phyloP scores from a whole-genome alignment of 176 grass and related monocot genomes.

The Aegilops sharonensis region DNA sequence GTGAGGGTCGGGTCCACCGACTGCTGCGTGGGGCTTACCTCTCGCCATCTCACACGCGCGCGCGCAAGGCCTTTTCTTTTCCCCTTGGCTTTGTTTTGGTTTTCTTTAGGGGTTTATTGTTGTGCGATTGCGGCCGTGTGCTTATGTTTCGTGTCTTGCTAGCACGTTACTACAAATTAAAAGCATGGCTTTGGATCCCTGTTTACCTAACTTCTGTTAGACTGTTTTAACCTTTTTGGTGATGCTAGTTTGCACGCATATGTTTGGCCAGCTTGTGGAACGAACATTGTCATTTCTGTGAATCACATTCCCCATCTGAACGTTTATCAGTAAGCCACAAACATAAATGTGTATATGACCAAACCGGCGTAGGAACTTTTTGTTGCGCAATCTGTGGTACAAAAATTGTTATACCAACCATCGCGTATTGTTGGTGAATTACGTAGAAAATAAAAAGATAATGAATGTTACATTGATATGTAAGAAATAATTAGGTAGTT shows the following conservation, averaged over 20 bases:
- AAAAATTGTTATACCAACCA: no score
- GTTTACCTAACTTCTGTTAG: constrained; percentile 32
- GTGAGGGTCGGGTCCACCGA: constrained; percentile 45
- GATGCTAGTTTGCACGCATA: constrained; percentile 4
- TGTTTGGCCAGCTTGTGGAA: neutral
- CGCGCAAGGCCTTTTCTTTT: neutral
- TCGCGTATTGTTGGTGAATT: neutral
- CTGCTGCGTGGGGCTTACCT: constrained; percentile 35
- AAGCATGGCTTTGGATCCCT: neutral
- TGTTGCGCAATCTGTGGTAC: no score
- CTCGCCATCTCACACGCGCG: constrained; percentile 29
- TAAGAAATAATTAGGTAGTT: neutral
- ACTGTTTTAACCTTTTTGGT: neutral
- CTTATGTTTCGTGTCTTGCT: neutral
- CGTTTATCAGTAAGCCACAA: neutral
- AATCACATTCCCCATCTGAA: neutral
- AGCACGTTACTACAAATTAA: neutral
- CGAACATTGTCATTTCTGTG: neutral
- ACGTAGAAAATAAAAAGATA: no score
- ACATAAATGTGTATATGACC: no score
- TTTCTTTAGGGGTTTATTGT: constrained; percentile 24
- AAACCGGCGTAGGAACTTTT: no score
- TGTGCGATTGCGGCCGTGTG: neutral
- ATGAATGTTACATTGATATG: neutral
- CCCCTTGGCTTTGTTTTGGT: constrained; percentile 29